phyloP scores from a whole-genome alignment of 2,329 filamentous ascomycete species.

The Phyllosticta paracitricarpa region DNA sequence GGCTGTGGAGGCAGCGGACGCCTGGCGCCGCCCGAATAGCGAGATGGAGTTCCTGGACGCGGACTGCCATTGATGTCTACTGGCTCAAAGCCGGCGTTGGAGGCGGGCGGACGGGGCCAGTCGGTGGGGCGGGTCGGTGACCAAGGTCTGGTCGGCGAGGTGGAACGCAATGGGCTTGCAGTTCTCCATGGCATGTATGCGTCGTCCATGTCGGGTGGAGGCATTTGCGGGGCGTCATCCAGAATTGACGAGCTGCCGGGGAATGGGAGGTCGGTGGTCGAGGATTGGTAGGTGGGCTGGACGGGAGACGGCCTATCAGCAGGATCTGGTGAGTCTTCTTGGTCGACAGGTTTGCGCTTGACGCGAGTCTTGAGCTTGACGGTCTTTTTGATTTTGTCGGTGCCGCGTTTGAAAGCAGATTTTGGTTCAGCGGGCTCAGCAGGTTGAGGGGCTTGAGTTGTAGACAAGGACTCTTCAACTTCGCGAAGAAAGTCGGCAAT shows the following conservation, averaged over 20 bases:
- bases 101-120: constrained; percentile 61
- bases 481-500: constrained; percentile 36
- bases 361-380: constrained; percentile 19
- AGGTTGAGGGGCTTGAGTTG: constrained; percentile 1
- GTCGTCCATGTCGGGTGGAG: constrained; percentile 47
- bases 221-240: constrained; percentile 39
- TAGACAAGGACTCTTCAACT: constrained; percentile 24
- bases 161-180: constrained; percentile 41
- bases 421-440: constrained; percentile 16
- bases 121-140: constrained; percentile 48
- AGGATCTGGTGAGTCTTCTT: constrained; percentile 11
- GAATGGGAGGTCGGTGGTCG: constrained; percentile 33
- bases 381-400: constrained; percentile 20
- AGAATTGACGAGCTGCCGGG: constrained; percentile 42
- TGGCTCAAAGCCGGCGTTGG: constrained; percentile 69
- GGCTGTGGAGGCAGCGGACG: constrained; percentile 83
- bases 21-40: constrained; percentile 79
- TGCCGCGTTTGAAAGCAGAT: constrained; percentile 16
- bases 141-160: constrained; percentile 35
- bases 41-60: constrained; percentile 78
- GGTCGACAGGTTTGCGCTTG: constrained; percentile 12
- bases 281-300: constrained; percentile 40
- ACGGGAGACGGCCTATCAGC: constrained; percentile 30
- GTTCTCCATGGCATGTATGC: constrained; percentile 52
- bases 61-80: constrained; percentile 82